A percentile compares a stretch with the other conserved stretches of the same genome.
These are phyloP conservation scores for Neonectria hederae DNA, from an alignment of 2,329 filamentous ascomycete genomes.

Conservation along the genomic window DNA sequence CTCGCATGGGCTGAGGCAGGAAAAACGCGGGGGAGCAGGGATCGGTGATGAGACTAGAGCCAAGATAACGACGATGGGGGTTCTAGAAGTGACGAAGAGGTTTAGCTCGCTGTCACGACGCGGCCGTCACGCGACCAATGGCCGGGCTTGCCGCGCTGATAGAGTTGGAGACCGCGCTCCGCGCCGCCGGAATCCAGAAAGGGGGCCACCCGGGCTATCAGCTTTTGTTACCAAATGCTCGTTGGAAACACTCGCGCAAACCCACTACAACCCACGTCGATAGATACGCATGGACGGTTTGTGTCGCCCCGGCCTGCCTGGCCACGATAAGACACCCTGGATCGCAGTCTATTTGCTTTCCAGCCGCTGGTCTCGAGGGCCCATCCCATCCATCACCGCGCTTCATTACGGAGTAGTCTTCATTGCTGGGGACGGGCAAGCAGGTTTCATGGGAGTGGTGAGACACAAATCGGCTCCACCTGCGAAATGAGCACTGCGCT, in stretches of 20 bases:
- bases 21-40: conserved; percentile 27
- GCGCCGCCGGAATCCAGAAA: conserved; percentile 11
- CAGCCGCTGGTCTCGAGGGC: background rate
- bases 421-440: no score
- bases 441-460: conserved; percentile 15
- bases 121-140: conserved; percentile 7
- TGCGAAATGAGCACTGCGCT: conserved; percentile 11
- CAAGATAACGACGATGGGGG: conserved; percentile 20
- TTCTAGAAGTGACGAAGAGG: conserved; percentile 15
- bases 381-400: background rate
- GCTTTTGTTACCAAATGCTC: conserved; percentile 11
- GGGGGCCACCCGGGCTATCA: background rate
- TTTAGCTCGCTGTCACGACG: conserved; percentile 1
- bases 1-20: conserved; percentile 2
- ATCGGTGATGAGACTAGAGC: background rate
- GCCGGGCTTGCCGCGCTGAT: conserved; percentile 23
- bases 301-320: background rate
- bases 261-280: conserved; percentile 1
- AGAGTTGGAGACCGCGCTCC: conserved; percentile 24
- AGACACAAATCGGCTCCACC: conserved; percentile 15
- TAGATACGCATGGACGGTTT: conserved; percentile 24
- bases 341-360: background rate
- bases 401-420: no score
- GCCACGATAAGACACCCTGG: conserved; percentile 8
- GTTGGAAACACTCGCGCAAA: conserved; percentile 3